Evolutionary conservation across 305 asterid species (phyloP).

Genomic region (Stenogyne calaminthoides): DNA sequence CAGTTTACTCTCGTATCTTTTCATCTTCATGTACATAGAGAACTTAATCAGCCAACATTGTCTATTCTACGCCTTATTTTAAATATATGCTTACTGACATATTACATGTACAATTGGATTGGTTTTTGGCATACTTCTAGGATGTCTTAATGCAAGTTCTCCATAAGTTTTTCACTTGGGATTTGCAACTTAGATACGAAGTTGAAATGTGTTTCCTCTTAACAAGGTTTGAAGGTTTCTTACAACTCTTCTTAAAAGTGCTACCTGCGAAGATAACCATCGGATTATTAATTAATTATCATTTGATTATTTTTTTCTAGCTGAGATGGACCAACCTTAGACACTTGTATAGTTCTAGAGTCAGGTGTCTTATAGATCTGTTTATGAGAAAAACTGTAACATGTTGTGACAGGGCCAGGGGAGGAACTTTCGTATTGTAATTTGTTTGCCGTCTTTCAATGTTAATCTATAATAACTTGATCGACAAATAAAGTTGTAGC

Average conservation of each 20-base stretch:
- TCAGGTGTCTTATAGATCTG: conserved; percentile 3
- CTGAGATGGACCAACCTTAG: background rate
- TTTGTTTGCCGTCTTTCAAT: background rate
- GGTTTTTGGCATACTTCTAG: background rate
- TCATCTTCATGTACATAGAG: background rate
- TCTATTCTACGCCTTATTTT: background rate
- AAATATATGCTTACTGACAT: background rate
- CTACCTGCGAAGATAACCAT: background rate
- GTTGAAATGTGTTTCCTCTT: conserved; percentile 4
- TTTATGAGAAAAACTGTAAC: conserved; percentile 13
- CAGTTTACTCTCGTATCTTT: conserved; percentile 5
- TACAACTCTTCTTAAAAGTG: background rate
- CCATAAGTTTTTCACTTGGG: background rate
- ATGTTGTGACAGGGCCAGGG: background rate
- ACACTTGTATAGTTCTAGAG: background rate
- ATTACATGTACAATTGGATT: background rate
- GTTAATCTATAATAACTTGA: background rate
- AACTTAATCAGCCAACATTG: conserved; percentile 5
- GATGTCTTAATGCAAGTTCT: conserved; percentile 6
- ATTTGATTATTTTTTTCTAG: background rate
- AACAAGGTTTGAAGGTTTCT: background rate
- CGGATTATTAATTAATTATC: background rate
- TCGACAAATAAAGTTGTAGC: conserved; percentile 6
- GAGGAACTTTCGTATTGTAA: background rate
- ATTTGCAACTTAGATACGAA: background rate